Conservation (phyloP, 2,329 filamentous ascomycete species). For the Pseudogymnoascus sp. region DNA sequence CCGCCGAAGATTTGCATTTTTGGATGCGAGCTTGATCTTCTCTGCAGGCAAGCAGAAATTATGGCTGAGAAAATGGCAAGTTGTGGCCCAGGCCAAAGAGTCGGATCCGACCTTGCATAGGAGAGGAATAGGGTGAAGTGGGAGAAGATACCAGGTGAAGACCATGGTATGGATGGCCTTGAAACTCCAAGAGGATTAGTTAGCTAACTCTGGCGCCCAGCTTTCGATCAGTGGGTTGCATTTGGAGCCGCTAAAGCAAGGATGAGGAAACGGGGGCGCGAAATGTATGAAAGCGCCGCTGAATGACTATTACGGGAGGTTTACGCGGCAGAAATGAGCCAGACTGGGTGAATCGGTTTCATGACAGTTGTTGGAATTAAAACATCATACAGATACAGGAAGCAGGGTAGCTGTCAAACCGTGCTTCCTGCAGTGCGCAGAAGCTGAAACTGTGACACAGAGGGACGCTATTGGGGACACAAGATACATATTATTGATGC, state of each 20-base stretch:
- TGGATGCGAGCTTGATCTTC: slow-evolving; percentile 19
- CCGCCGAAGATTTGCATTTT: slow-evolving; percentile 21
- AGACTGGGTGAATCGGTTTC: neutral
- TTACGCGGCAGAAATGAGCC: neutral
- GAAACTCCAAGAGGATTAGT: neutral
- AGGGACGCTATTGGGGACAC: neutral
- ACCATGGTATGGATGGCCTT: slow-evolving; percentile 11
- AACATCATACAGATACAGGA: neutral
- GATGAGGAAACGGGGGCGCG: neutral
- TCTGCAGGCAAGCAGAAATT: slow-evolving; percentile 14
- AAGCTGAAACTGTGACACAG: neutral
- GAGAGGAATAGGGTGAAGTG: slow-evolving; percentile 20
- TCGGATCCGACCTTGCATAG: slow-evolving; percentile 14
- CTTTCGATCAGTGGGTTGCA: neutral
- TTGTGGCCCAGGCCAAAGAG: slow-evolving; percentile 9
- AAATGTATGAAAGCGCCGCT: neutral
- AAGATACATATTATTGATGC: neutral
- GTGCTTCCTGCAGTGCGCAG: neutral
- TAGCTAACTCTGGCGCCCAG: neutral
- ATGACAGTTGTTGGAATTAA: neutral
- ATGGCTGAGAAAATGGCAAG: slow-evolving; percentile 16
- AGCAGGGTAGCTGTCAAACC: too few species aligned
- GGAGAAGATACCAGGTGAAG: slow-evolving; percentile 14
- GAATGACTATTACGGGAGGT: neutral
- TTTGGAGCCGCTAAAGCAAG: neutral